These are phyloP conservation scores for Fusarium clavum DNA, from an alignment of 2,329 filamentous ascomycete genomes.

Conservation along the genomic window DNA sequence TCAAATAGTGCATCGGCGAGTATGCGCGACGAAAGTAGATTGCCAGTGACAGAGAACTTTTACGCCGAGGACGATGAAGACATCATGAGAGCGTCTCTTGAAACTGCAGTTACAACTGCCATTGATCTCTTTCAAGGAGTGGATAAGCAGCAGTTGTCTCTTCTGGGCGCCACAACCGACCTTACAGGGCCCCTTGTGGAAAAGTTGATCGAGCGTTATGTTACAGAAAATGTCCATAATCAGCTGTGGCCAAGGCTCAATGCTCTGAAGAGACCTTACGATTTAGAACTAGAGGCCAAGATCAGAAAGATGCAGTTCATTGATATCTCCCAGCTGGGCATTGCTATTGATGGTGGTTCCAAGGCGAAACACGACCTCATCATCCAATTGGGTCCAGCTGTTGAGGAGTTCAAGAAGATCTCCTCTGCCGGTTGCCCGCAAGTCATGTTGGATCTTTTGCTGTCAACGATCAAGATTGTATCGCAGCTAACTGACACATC, in stretches of 20 bases:
- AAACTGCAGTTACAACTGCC: conserved; percentile 90
- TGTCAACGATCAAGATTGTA: conserved; percentile 85
- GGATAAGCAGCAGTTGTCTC: conserved; percentile 93
- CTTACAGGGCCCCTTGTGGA: conserved; percentile 93
- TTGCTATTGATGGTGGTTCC: conserved; percentile 82
- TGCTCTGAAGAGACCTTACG: conserved; percentile 81
- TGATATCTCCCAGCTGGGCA: conserved; percentile 94
- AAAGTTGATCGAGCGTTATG: conserved; percentile 92
- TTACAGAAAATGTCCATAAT: conserved; percentile 92
- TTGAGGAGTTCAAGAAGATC: conserved; percentile 92
- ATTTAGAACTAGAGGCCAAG: conserved; percentile 87
- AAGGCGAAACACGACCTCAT: conserved; percentile 85
- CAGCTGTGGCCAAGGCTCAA: conserved; percentile 87
- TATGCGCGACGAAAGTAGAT: conserved; percentile 49
- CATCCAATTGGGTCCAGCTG: conserved; percentile 78
- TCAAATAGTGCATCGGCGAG: conserved; percentile 60
- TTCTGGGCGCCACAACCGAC: conserved; percentile 92
- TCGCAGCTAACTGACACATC: conserved; percentile 73
- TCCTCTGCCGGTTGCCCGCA: conserved; percentile 80
- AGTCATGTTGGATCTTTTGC: conserved; percentile 85
- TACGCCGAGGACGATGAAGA: conserved; percentile 93
- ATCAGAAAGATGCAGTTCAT: conserved; percentile 94
- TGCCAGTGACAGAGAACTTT: conserved; percentile 70
- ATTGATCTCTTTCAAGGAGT: conserved; percentile 97
- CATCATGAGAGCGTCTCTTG: conserved; percentile 86